Base-by-base conservation (phyloP, 768 basidiomycete genomes). In the Fistulinella prunicolor region DNA sequence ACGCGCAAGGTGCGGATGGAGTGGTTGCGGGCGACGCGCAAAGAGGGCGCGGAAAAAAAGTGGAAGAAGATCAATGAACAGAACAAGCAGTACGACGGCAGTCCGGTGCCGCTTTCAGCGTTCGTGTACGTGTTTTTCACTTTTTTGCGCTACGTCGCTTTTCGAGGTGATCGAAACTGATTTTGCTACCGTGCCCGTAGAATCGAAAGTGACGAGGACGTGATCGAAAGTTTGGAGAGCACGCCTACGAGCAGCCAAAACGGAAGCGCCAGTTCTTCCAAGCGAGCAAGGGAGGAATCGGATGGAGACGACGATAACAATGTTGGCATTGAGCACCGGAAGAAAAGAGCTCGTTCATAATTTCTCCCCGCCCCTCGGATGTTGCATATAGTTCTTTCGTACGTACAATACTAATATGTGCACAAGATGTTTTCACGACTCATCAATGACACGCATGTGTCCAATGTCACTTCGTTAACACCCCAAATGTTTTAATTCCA, bases 151-250 rank as follows among this genome's bases (percentile, higher is more conserved):
- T 28, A 28, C 26, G 26, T 28, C 26, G 0, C 9, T 14, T 12
- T n/a, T 50, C 17, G 23, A 9, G 30, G 34, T 1, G 19, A 14
- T 42, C 21, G 16, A n/a, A n/a, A n/a, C n/a, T n/a, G 3, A 29
- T 16, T 13, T 17, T 24, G 41, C 46, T 55, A 9, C 56, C 38
- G 16, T 8, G 2, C 6, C 7, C n/a, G 14, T 28, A 30, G 65
- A 61, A 50, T 53, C 47, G 53, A 63, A 40, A 56, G 53, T 19
- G 63, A 64, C 26, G 61, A 61, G 12, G 63, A 64, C 24, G 32
- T 44, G 0, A 53, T 61, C 6, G 59, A 58, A 41, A 63, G 63
- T 47, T 44, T 63, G 32, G 55, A 46, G 20, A 65, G 59, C 7
- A 61, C 64, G 5, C 65, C 63, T 14, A 6, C 46, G 3, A 55